A percentile compares a stretch with the other conserved stretches of the same genome.
These are phyloP conservation scores for Fonsecaea multimorphosa DNA, from an alignment of 2,329 filamentous ascomycete genomes.

Conservation along the genomic window DNA sequence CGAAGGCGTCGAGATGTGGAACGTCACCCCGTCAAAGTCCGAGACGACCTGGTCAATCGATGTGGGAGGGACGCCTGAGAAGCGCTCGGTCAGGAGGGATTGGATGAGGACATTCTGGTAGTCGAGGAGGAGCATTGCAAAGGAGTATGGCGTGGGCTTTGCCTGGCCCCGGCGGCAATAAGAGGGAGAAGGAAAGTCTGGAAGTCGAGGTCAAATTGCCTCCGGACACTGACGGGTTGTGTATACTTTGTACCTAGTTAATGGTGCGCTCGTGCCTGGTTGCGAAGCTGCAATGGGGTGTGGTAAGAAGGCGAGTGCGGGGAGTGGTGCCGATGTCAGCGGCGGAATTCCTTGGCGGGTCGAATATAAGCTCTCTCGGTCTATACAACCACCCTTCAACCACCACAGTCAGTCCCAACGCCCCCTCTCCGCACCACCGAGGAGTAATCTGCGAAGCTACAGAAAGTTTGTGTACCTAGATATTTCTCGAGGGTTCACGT, in stretches of 20 bases:
- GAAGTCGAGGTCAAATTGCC: neutral
- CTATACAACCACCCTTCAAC: no score
- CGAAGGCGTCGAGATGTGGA: constrained; percentile 97
- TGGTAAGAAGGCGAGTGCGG: neutral
- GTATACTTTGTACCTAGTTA: neutral
- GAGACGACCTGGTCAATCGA: constrained; percentile 98
- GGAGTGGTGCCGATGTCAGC: constrained; percentile 3
- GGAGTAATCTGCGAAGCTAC: no score
- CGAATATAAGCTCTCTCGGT: no score
- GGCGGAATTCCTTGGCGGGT: constrained; percentile 3
- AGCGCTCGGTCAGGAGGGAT: constrained; percentile 91
- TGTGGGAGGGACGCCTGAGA: constrained; percentile 67
- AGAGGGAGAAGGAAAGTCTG: neutral
- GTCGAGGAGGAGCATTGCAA: constrained; percentile 87
- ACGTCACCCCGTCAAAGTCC: constrained; percentile 98
- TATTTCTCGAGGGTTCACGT: no score
- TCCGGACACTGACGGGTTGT: neutral
- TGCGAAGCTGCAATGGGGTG: neutral
- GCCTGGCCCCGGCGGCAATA: constrained; percentile 6
- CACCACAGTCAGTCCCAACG: no score
- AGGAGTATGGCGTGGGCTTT: neutral
- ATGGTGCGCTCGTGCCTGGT: constrained; percentile 1
- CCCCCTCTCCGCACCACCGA: no score
- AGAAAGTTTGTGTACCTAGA: no score
- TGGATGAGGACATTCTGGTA: constrained; percentile 99